Base-by-base conservation (phyloP, 2,329 filamentous ascomycete genomes). In the Colletotrichum sp. region DNA sequence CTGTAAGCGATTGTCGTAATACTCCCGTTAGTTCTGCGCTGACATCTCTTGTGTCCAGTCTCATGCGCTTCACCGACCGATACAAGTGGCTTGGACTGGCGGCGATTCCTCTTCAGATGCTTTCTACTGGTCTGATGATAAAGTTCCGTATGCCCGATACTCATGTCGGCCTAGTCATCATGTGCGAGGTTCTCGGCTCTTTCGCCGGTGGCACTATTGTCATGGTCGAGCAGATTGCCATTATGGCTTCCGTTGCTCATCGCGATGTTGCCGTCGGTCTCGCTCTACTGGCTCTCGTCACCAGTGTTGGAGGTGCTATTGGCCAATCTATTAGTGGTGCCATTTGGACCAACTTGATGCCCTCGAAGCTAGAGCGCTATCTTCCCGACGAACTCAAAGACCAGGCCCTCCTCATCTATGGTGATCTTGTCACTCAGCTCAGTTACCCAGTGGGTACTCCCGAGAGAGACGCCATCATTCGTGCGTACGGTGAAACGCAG, bases 401-500 rank as follows among this genome's bases (percentile, higher is more conserved):
- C n/a, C 79, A 83, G 34, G 81, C 84, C 4, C 79, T 91, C n/a
- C 88, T 88, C 3, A 87, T 89, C 61, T 86, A 86, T 64, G 81
- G 78, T 6, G 79, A 82, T 26, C 72, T 87, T n/a, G 71, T 71
- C 2, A 79, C 75, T 3, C 86, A 87, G 77, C 78, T 86, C 7
- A 77, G 78, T 7, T 90, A 88, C 76, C 79, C 84, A 0, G 79
- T 86, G 24, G 85, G 86, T 6, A 86, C 80, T 6, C 80, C 83
- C 0, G 85, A 82, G 26, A 81, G 89, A 18, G 75, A 82, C 21
- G 89, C 83, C 4, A 88, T 90, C 67, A 83, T 87, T 34, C 73
- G 82, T 63, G 87, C 88, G 1, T 91, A 90, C 73, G 87, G 84
- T 2, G 85, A 87, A 48, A 84, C 86, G 6, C 88, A 90, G 82